Base-by-base conservation (phyloP, 306 rosid genomes). In the Dryas alaskensis region DNA sequence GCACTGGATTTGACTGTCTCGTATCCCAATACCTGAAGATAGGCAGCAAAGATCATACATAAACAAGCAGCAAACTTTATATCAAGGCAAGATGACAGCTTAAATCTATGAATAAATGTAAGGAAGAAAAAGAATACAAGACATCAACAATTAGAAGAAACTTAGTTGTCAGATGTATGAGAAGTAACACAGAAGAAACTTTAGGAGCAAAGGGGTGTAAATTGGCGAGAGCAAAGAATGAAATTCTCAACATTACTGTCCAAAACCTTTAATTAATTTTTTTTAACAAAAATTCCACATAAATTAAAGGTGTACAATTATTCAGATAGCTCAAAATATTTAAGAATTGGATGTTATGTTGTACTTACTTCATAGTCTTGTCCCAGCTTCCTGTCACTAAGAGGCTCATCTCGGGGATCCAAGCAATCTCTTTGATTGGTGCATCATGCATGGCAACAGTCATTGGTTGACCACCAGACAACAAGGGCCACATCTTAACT, bases 401-500 rank as follows among this genome's bases (percentile, higher is more conserved):
- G 48, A 89, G 89, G 81, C 44, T 94, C 88, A 94, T 86, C 83
- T 89, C 99, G 0, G 99, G 96, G 51, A 94, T 90, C 97, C 99
- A 94, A 0, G 92, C 92, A 52, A 94, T 27, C 10, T 94, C 98
- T 73, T 84, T 89, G 57, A 91, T 83, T 22, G 98, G 92, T 4
- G 88, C 92, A 66, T 94, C 98, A 62, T 94, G 98, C 98, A 94
- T 87, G 13, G 95, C 96, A 52, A 89, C 95, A 43, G 98, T 89
- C 85, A 89, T 44, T 16, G 96, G 78, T 73, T 94, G 96, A 62
- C 90, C 89, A 63, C 94, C 97, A 31, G 37, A 31, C 37, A 31
- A 1, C 72, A 90, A 84, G 17, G 98, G 92, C 97, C 98, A 94
- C 97, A 94, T 94, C 80, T 94, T 91, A 37, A 84, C 98, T 84